phyloP scores from a whole-genome alignment of 257 asterid genomes.

The Forsythia suspensa region DNA sequence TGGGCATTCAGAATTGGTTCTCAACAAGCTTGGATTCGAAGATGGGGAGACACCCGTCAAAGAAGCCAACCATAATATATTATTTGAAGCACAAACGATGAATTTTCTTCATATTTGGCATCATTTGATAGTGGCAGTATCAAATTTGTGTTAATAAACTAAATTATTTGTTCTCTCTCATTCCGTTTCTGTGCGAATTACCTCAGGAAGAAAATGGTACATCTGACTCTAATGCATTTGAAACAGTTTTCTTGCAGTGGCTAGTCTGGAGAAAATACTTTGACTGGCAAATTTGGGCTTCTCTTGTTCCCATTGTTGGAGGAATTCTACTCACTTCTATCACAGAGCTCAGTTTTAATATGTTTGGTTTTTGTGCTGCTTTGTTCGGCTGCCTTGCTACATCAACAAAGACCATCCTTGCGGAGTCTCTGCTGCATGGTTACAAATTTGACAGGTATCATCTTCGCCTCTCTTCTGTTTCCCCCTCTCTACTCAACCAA shows the following conservation, averaged over 20 bases:
- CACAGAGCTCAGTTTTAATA: slow-evolving; percentile 79
- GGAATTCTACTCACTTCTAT: slow-evolving; percentile 77
- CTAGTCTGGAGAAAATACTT: slow-evolving; percentile 72
- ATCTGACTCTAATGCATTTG: slow-evolving; percentile 18
- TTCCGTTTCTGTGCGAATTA: background rate
- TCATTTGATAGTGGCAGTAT: background rate
- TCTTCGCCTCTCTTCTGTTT: background rate
- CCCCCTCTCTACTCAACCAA: background rate
- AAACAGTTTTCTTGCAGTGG: slow-evolving; percentile 79
- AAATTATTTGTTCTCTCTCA: background rate
- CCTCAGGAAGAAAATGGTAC: background rate
- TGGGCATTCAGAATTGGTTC: background rate
- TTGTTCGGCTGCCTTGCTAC: slow-evolving; percentile 83
- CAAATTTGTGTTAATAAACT: background rate
- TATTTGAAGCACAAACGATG: background rate
- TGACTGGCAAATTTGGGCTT: slow-evolving; percentile 79
- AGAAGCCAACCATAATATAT: background rate
- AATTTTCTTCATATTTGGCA: background rate
- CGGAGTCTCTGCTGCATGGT: slow-evolving; percentile 75
- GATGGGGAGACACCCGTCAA: background rate
- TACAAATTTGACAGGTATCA: slow-evolving; percentile 77
- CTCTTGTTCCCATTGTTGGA: slow-evolving; percentile 80
- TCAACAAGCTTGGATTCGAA: background rate
- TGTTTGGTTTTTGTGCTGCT: slow-evolving; percentile 78
- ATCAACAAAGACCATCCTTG: slow-evolving; percentile 79